These are phyloP conservation scores for Ceratocystis ficicola DNA, from an alignment of 2,329 filamentous ascomycete species.

Conservation along the genomic window DNA sequence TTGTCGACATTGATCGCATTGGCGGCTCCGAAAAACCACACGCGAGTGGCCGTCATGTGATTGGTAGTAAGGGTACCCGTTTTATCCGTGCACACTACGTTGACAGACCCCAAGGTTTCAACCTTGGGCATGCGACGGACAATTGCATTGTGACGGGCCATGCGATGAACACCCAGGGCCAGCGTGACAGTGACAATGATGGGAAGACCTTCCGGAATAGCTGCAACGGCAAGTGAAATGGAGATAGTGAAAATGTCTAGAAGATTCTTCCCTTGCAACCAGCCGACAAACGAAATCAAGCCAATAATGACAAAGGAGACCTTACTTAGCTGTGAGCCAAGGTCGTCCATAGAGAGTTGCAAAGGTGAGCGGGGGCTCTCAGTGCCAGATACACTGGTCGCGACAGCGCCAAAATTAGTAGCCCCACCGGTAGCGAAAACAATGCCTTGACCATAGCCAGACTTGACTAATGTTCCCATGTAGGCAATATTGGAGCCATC, in stretches of 20 bases:
- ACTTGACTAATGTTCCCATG: constrained; percentile 93
- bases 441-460: constrained; percentile 86
- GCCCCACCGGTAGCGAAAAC: constrained; percentile 92
- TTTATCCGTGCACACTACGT: constrained; percentile 98
- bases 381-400: constrained; percentile 83
- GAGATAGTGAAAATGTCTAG: constrained; percentile 97
- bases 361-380: constrained; percentile 90
- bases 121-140: constrained; percentile 93
- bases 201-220: constrained; percentile 87
- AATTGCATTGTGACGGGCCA: constrained; percentile 91
- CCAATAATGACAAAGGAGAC: constrained; percentile 91
- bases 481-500: constrained; percentile 87
- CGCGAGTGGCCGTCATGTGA: constrained; percentile 93
- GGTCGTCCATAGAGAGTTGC: constrained; percentile 92
- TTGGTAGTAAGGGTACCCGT: constrained; percentile 94
- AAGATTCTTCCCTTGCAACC: constrained; percentile 76
- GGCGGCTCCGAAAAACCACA: constrained; percentile 79
- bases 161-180: constrained; percentile 84
- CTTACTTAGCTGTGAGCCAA: constrained; percentile 91
- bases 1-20: constrained; percentile 41
- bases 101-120: constrained; percentile 94
- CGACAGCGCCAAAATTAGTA: constrained; percentile 94
- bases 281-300: constrained; percentile 80
- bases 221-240: constrained; percentile 88
- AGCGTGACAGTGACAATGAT: constrained; percentile 98